Percentiles rank a stretch among this genome's conserved stretches.
These are phyloP conservation scores for Phytophthora melonis DNA, from an alignment of 352 stramenopile species.

Conservation along the genomic window DNA sequence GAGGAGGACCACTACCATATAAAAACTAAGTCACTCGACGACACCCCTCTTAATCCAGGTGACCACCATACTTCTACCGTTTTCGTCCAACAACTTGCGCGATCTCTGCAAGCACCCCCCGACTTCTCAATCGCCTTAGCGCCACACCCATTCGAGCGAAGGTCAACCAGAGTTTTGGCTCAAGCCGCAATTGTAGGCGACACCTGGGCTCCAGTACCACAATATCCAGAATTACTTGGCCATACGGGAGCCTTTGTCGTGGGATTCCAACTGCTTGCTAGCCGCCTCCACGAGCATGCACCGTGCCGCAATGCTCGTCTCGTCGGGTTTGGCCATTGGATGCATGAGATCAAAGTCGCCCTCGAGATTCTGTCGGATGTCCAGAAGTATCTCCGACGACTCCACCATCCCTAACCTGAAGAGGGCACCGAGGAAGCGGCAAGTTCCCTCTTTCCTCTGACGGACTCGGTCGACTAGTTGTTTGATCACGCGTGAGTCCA, in stretches of 20 bases:
- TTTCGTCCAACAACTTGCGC: neutral
- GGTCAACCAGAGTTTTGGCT: neutral
- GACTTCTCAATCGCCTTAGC: neutral
- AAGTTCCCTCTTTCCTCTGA: neutral
- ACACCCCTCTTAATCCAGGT: too few relatives aligned
- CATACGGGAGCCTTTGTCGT: neutral
- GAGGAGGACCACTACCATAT: too few relatives aligned
- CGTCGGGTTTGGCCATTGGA: neutral
- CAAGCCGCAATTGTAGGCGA: neutral
- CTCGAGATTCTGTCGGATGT: neutral
- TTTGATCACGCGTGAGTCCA: neutral
- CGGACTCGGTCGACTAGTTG: neutral
- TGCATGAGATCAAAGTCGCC: neutral
- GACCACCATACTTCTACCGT: too few relatives aligned
- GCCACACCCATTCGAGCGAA: neutral
- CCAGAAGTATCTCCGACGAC: neutral
- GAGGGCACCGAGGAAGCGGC: neutral
- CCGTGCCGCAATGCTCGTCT: neutral
- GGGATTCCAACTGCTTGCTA: neutral
- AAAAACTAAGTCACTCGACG: too few relatives aligned
- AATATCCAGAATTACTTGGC: neutral
- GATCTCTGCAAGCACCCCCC: neutral
- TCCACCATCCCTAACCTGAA: neutral
- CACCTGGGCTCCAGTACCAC: neutral
- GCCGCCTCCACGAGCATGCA: neutral